A percentile compares a stretch with the other conserved stretches of the same genome.
phyloP scores from a whole-genome alignment of 306 rosid genomes.

The Morella rubra region DNA sequence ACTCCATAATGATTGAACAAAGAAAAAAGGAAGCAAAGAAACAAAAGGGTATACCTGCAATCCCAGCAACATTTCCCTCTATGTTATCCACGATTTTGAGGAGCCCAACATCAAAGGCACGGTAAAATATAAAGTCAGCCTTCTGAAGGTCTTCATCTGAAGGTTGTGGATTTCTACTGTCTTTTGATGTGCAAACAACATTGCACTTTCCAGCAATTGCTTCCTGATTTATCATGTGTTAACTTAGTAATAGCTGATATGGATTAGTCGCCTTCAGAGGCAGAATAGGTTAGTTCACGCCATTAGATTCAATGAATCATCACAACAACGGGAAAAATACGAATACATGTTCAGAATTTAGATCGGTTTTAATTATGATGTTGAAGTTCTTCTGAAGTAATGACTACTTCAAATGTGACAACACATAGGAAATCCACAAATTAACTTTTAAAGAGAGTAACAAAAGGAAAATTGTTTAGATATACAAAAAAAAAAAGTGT shows the following conservation, averaged over 20 bases:
- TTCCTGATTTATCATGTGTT: slow-evolving; percentile 54
- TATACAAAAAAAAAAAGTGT: too few species aligned
- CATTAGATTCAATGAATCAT: not conserved
- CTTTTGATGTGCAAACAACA: slow-evolving; percentile 67
- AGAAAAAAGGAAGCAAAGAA: not conserved
- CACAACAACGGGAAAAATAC: not conserved
- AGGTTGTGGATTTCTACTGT: slow-evolving; percentile 60
- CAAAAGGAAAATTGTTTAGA: not conserved
- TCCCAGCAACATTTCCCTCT: slow-evolving; percentile 55
- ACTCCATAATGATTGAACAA: not conserved
- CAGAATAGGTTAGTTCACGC: not conserved
- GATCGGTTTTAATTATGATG: not conserved
- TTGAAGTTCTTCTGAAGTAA: too few species aligned
- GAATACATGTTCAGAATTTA: not conserved
- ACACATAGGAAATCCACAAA: not conserved
- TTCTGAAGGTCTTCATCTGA: slow-evolving; percentile 44
- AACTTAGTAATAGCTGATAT: not conserved
- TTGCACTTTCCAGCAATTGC: slow-evolving; percentile 89
- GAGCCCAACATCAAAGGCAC: slow-evolving; percentile 71
- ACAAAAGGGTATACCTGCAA: slow-evolving; percentile 50
- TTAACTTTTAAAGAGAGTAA: not conserved
- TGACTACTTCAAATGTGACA: not conserved
- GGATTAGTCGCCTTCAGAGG: not conserved
- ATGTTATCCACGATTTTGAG: slow-evolving; percentile 43
- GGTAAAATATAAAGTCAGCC: slow-evolving; percentile 75